Evolutionary conservation across 805 yeast species (phyloP).

Genomic region (Ogataea ramenticola): DNA sequence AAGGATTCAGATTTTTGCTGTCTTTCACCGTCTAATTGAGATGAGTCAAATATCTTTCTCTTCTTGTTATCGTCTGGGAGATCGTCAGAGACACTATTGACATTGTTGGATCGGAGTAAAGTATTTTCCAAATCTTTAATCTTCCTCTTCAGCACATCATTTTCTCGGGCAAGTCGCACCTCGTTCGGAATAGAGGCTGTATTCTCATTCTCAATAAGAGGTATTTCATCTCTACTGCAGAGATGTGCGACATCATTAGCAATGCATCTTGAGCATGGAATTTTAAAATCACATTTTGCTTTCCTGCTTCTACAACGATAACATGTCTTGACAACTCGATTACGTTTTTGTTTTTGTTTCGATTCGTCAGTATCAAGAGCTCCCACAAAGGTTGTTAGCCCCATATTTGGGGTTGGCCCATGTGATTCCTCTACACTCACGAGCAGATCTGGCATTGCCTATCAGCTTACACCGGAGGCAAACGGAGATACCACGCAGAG

Average conservation of each 20-base stretch:
- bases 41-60: not conserved
- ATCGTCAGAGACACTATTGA: too few species aligned
- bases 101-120: not conserved
- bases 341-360: not conserved
- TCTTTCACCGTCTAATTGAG: too few species aligned
- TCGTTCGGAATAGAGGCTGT: slow-evolving; percentile 16
- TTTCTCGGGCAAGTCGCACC: slow-evolving; percentile 17
- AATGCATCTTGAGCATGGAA: slow-evolving; percentile 41
- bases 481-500: too few species aligned
- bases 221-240: slow-evolving; percentile 23
- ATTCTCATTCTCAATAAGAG: slow-evolving; percentile 25
- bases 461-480: too few species aligned
- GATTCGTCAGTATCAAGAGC: too few species aligned
- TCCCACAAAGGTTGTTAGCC: too few species aligned
- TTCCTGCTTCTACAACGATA: slow-evolving; percentile 37
- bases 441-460: too few species aligned
- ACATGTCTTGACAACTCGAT: slow-evolving; percentile 27
- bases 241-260: slow-evolving; percentile 22
- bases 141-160: slow-evolving; percentile 19
- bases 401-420: too few species aligned
- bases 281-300: slow-evolving; percentile 39
- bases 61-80: too few species aligned
- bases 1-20: not conserved
- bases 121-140: slow-evolving; percentile 18
- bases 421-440: too few species aligned